Conservation (phyloP, 768 basidiomycete genomes). For the Dentipellis sp. region DNA sequence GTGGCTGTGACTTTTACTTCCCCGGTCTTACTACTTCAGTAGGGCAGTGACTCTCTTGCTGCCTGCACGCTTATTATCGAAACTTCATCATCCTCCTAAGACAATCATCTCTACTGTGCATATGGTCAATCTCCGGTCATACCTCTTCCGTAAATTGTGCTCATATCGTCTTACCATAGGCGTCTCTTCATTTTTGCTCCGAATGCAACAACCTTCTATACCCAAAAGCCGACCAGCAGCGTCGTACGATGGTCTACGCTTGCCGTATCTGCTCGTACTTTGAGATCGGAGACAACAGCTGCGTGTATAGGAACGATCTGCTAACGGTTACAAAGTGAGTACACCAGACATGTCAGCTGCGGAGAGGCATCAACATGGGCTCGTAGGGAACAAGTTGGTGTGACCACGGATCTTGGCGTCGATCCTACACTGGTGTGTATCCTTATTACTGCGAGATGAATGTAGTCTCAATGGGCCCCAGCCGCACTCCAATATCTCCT, state of each 20-base stretch:
- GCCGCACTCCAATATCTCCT: slow-evolving; percentile 79
- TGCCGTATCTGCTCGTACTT: slow-evolving; percentile 83
- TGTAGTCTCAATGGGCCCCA: slow-evolving; percentile 20
- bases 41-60: background rate
- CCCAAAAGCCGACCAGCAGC: slow-evolving; percentile 82
- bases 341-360: background rate
- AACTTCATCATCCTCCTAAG: background rate
- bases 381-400: slow-evolving; percentile 83
- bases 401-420: slow-evolving; percentile 77
- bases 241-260: slow-evolving; percentile 80
- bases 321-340: slow-evolving; percentile 85
- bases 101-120: background rate
- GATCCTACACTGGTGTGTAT: slow-evolving; percentile 78
- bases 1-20: background rate
- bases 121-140: no score
- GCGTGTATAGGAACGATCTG: slow-evolving; percentile 91
- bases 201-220: slow-evolving; percentile 96
- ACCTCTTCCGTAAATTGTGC: no score
- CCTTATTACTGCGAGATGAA: background rate
- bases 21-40: background rate
- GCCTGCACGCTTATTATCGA: background rate
- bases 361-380: background rate
- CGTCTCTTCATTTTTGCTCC: slow-evolving; percentile 83
- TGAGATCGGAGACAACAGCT: slow-evolving; percentile 77
- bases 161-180: slow-evolving; percentile 29